A percentile compares a stretch with the other conserved stretches of the same genome.
These are phyloP conservation scores for Apophysomyces trapeziformis DNA, from an alignment of 371 early-diverging fungal species.

Conservation along the genomic window DNA sequence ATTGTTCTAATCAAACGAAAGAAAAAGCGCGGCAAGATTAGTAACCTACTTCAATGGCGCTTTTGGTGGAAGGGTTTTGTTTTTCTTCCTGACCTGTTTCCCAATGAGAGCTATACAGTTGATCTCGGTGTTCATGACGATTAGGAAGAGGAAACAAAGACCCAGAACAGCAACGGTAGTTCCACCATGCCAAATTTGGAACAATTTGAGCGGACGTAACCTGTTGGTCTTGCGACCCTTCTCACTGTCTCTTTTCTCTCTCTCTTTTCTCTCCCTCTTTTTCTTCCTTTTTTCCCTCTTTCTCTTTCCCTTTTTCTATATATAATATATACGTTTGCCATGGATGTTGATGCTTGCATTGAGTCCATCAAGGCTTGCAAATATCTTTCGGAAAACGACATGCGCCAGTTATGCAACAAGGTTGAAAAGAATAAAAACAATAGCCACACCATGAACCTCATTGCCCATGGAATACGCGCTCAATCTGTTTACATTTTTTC, in stretches of 20 bases:
- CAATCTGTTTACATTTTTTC: neutral
- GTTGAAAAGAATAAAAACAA: conserved; percentile 30
- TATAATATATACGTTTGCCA: conserved; percentile 21
- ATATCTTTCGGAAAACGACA: conserved; percentile 90
- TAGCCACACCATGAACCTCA: too few species aligned
- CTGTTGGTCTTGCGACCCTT: neutral
- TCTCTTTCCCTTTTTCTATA: conserved; percentile 11
- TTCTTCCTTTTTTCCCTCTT: conserved; percentile 13
- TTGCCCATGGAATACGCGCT: neutral
- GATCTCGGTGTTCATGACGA: conserved; percentile 61
- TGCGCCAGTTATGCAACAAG: conserved; percentile 95
- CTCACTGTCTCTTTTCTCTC: conserved; percentile 10
- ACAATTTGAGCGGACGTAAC: conserved; percentile 5
- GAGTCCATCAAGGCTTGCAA: conserved; percentile 79
- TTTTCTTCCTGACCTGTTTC: conserved; percentile 38
- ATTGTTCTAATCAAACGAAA: conserved; percentile 65
- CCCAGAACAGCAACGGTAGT: too few species aligned
- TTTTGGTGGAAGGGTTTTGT: too few species aligned
- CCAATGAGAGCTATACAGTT: conserved; percentile 80
- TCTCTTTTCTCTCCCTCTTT: conserved; percentile 12
- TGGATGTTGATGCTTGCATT: conserved; percentile 64
- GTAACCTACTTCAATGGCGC: too few species aligned
- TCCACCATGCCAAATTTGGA: conserved; percentile 7
- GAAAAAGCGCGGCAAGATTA: neutral
- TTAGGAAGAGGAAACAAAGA: conserved; percentile 10